Base-by-base conservation (phyloP, 2,329 filamentous ascomycete genomes). In the Pseudogymnoascus sp. region DNA sequence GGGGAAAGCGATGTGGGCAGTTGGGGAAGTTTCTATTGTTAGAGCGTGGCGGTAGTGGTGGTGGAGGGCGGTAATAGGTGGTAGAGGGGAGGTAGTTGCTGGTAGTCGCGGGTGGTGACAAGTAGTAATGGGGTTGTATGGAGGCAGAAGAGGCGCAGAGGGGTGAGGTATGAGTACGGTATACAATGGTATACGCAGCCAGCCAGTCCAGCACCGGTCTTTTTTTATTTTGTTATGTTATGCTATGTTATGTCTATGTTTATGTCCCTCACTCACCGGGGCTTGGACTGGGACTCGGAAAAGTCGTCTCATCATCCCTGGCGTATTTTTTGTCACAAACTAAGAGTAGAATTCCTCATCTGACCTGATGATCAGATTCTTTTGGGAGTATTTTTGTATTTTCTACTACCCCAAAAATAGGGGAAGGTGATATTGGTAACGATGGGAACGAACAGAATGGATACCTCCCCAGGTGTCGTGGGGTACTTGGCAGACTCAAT, bases 101-200 rank as follows among this genome's bases (percentile, higher is more conserved):
- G 6, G 28, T 31, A 31, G 28, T 25, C 18, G 14, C 21, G 42
- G 42, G 42, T 28, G 21, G 43, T 18, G 43, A 25, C 9, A 18
- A 18, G 12, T 49, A 14, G 43, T 14, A 49, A 28, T 49, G 23
- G 21, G 23, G 5, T 7, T 28, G 43, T 49, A 49, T 49, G 43
- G 43, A 49, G 12, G 43, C 43, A 49, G 43, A 49, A 49, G 43
- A 49, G 43, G 23, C 43, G 43, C 43, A 49, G 43, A 28, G 43
- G 43, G 25, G 43, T 28, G n/a, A 23, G 11, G 21, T 46, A 14
- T 14, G 43, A 46, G 43, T 49, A 28, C 23, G 11, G 42, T 46
- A 14, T 23, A 21, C 38, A 31, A 8, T 7, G 28, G 28, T 31
- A 31, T 31, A 31, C 28, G 7, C 28, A 31, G 28, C 28, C 28